phyloP scores from a whole-genome alignment of 345 rosid species.

The Erucastrum elatum region DNA sequence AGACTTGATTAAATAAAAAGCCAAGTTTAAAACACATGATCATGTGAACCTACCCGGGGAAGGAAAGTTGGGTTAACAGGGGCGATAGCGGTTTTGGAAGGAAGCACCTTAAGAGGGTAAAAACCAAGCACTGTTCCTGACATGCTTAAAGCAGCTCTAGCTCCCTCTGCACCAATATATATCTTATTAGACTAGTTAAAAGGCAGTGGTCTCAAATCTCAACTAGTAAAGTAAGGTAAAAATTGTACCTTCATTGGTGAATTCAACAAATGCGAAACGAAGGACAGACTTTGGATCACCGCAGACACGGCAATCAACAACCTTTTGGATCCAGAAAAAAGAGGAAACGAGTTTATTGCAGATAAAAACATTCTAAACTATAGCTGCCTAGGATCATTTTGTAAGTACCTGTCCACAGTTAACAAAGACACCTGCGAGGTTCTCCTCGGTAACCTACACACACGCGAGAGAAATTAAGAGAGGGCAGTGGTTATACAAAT shows the following conservation, averaged over 20 bases:
- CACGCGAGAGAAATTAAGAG: constrained; percentile 12
- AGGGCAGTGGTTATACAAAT: constrained; percentile 3
- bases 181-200: constrained; percentile 25
- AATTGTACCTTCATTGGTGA: constrained; percentile 82
- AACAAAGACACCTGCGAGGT: constrained; percentile 83
- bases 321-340: constrained; percentile 38
- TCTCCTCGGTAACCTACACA: constrained; percentile 92
- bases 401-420: constrained; percentile 74
- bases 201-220: not conserved
- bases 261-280: constrained; percentile 90
- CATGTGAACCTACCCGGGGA: constrained; percentile 67
- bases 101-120: constrained; percentile 92
- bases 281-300: constrained; percentile 96
- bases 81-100: constrained; percentile 99
- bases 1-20: not conserved
- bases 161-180: constrained; percentile 64
- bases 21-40: constrained; percentile 6
- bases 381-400: constrained; percentile 6
- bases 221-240: constrained; percentile 16
- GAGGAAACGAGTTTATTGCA: constrained; percentile 19
- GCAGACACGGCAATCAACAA: constrained; percentile 97
- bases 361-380: not conserved
- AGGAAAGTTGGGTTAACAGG: constrained; percentile 98
- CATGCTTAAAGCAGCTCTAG: constrained; percentile 81
- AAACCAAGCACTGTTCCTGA: constrained; percentile 89